A percentile compares a stretch with the other conserved stretches of the same genome.
Evolutionary conservation across 139 green algal genomes (phyloP).

Genomic region (Chlamydomonas applanata): DNA sequence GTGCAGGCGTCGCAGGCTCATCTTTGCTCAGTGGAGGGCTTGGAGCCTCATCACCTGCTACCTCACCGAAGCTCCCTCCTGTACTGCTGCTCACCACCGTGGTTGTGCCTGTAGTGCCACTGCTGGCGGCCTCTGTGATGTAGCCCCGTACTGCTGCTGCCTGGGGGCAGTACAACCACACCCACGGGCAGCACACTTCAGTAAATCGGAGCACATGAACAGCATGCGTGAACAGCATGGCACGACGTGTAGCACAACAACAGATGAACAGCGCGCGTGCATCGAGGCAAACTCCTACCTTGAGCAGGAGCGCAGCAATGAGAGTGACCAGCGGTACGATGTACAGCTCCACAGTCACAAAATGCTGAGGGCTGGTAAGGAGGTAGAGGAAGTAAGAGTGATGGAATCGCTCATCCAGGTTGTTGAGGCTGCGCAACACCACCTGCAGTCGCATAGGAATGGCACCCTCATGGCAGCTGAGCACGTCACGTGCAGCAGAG

Average conservation of each 20-base stretch:
- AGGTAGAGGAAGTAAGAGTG: constrained; percentile 80
- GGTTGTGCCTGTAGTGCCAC: too few relatives aligned
- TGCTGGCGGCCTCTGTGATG: too few relatives aligned
- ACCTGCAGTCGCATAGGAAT: constrained; percentile 20
- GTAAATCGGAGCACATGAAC: too few relatives aligned
- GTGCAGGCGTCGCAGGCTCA: too few relatives aligned
- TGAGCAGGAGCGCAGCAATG: constrained; percentile 52
- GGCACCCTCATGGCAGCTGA: too few relatives aligned
- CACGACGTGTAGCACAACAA: not conserved
- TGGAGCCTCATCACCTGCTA: not conserved
- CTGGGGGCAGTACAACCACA: too few relatives aligned
- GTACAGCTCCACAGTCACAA: constrained; percentile 69
- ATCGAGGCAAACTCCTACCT: too few relatives aligned
- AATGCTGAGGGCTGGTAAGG: constrained; percentile 37
- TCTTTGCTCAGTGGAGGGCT: not conserved
- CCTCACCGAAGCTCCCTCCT: not conserved
- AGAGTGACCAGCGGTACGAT: constrained; percentile 59
- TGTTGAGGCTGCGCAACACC: constrained; percentile 65
- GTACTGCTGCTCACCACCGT: not conserved
- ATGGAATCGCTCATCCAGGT: constrained; percentile 81
- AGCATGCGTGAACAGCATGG: too few relatives aligned
- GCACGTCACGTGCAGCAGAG: too few relatives aligned
- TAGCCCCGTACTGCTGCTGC: too few relatives aligned
- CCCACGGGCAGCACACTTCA: too few relatives aligned
- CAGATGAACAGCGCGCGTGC: not conserved